phyloP scores from a whole-genome alignment of 1,284 basidiomycete species.

The Apiotrichum mycotoxinovorans region DNA sequence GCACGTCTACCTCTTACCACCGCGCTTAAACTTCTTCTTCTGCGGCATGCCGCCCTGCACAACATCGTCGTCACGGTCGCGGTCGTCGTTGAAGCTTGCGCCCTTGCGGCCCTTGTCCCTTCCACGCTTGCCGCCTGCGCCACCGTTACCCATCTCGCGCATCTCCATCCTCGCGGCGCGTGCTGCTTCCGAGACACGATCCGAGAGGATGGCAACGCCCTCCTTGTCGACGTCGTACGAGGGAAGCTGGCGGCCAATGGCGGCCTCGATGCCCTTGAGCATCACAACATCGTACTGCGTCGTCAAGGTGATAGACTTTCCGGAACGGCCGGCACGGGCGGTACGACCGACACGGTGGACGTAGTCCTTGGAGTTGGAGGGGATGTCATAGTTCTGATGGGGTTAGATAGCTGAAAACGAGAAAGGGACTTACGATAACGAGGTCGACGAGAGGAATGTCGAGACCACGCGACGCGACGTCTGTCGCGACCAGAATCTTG shows the following conservation, averaged over 20 bases:
- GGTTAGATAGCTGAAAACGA: no score
- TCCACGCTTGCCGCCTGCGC: conserved; percentile 56
- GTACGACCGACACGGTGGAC: conserved; percentile 98
- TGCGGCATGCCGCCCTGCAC: conserved; percentile 42
- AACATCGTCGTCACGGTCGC: conserved; percentile 86
- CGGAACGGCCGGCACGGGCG: conserved; percentile 90
- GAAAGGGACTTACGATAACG: conserved; percentile 69
- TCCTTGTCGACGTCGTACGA: conserved; percentile 87
- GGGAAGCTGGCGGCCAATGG: conserved; percentile 88
- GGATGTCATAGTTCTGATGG: conserved; percentile 83
- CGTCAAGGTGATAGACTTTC: conserved; percentile 92
- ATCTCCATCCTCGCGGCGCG: conserved; percentile 75
- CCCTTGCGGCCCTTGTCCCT: conserved; percentile 57
- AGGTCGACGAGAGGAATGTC: conserved; percentile 96
- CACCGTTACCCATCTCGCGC: conserved; percentile 50
- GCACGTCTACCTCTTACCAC: conserved; percentile 2
- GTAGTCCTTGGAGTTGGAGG: conserved; percentile 98
- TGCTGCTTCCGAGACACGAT: conserved; percentile 85
- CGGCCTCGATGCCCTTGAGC: conserved; percentile 87
- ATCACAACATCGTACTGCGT: conserved; percentile 99
- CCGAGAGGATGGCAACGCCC: conserved; percentile 79
- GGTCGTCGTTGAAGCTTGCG: conserved; percentile 64
- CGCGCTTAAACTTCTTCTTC: conserved; percentile 41
- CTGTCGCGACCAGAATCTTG: conserved; percentile 89
- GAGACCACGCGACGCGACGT: conserved; percentile 93